Conservation (phyloP, 371 early-diverging fungal species). For the Circinella umbellata region DNA sequence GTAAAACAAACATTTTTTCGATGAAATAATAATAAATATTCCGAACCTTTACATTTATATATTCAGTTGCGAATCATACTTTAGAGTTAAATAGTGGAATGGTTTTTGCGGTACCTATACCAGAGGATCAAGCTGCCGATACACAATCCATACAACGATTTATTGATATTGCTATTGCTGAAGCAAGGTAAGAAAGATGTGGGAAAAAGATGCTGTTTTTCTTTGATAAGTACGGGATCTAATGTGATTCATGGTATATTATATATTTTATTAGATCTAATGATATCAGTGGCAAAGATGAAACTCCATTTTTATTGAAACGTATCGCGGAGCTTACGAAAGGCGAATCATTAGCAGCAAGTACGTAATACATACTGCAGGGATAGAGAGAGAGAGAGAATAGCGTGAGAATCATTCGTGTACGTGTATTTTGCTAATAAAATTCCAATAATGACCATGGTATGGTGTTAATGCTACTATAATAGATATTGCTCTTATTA, state of each 20-base stretch:
- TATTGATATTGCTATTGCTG: slow-evolving; percentile 72
- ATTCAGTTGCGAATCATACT: slow-evolving; percentile 67
- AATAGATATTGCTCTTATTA: slow-evolving; percentile 84
- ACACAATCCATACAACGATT: slow-evolving; percentile 68
- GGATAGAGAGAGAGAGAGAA: too few species aligned
- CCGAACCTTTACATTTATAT: too few species aligned
- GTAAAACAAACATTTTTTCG: not conserved
- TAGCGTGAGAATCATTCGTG: too few species aligned
- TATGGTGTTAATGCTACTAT: too few species aligned
- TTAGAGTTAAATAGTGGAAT: slow-evolving; percentile 78
- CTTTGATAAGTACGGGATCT: not conserved
- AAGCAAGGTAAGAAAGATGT: slow-evolving; percentile 55
- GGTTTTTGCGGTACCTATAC: slow-evolving; percentile 92
- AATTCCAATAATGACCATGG: too few species aligned
- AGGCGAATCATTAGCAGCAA: slow-evolving; percentile 83
- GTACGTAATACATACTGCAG: slow-evolving; percentile 41
- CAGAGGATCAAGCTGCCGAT: slow-evolving; percentile 68
- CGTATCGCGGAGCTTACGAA: slow-evolving; percentile 80
- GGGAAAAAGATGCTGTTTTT: not conserved
- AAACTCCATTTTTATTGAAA: slow-evolving; percentile 89
- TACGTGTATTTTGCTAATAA: too few species aligned
- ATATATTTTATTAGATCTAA: slow-evolving; percentile 31
- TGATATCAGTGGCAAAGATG: slow-evolving; percentile 82
- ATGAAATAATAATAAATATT: not conserved
- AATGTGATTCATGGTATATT: not conserved